Conservation (phyloP, 306 rosid species). For the Biancaea sappan region DNA sequence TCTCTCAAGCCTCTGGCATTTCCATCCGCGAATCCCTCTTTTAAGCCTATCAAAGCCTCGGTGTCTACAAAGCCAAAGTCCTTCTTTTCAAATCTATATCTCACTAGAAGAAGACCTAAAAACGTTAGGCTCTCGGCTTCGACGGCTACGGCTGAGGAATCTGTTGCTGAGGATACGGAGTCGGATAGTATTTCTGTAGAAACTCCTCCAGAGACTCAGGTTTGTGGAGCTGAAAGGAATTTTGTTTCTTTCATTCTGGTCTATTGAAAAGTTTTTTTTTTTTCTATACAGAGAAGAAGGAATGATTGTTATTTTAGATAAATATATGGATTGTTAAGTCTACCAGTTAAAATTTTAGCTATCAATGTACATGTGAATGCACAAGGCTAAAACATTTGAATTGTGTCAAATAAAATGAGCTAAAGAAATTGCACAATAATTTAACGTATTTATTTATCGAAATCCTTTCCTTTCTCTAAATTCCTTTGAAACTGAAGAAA, state of each 20-base stretch:
- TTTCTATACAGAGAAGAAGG: neutral
- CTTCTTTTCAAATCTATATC: neutral
- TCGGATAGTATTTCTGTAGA: conserved; percentile 23
- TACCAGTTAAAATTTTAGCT: neutral
- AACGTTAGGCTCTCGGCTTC: conserved; percentile 37
- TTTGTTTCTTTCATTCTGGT: neutral
- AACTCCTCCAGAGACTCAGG: conserved; percentile 44
- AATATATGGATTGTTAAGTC: neutral
- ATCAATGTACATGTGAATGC: conserved; percentile 4
- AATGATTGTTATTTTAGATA: too few species aligned
- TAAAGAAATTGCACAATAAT: neutral
- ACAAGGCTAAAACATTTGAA: neutral
- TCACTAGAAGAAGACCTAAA: conserved; percentile 1
- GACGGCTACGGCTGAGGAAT: conserved; percentile 44
- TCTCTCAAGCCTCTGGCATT: conserved; percentile 42
- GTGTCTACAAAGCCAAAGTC: conserved; percentile 26
- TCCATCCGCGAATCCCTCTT: conserved; percentile 23
- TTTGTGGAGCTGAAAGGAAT: neutral
- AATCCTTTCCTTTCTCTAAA: too few species aligned
- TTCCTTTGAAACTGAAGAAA: too few species aligned
- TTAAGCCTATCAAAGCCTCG: conserved; percentile 36
- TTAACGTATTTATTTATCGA: neutral
- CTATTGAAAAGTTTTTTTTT: neutral
- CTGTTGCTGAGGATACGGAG: conserved; percentile 35
- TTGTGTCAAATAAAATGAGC: neutral